Base-by-base conservation (phyloP, 345 rosid species). In the Pistacia atlantica region DNA sequence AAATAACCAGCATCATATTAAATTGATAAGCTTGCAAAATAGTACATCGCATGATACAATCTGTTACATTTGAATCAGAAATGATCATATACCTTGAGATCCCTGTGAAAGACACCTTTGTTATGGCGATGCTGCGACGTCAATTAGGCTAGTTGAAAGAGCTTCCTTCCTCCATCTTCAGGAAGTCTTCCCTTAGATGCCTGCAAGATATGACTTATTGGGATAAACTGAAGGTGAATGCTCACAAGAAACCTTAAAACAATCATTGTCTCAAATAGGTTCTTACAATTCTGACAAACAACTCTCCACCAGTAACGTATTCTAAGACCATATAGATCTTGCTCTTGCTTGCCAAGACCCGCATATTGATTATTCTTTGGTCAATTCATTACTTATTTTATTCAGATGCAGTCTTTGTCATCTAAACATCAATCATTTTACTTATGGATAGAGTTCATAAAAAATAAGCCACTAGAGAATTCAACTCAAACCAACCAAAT, bases 101-200 rank as follows among this genome's bases (percentile, higher is more conserved):
- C 99, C 72, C 99, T 81, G 80, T 96, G 99, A 80, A 85, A 91
- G 80, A 93, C 98, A 59, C 97, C 97, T 83, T 89, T 90, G 81
- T 77, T 77, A 72, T 96, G 99, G 82, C 99, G n/a, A n/a, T n/a
- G n/a, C n/a, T n/a, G n/a, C n/a, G n/a, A n/a, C 97, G 52, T 93
- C 99, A 51, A 90, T 91, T 64, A 96, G 83, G 83, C 84, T 93
- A n/a, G 97, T 86, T 96, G 98, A 81, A 96, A 96, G 77, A 93
- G 84, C 90, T 86, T 96, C 85, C 99, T 93, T 75, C 97, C 99
- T 18, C 82, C 84, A 11, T 81, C 83, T 81, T 96, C 97, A 0
- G 88, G 33, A 72, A 93, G 88, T 86, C 87, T 93, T 67, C 98
- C 97, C 70, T 80, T 80, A 2, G 87, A 86, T 28, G 93, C 96